Base-by-base conservation (phyloP, 2,329 filamentous ascomycete genomes). In the Fusarium burgessii region DNA sequence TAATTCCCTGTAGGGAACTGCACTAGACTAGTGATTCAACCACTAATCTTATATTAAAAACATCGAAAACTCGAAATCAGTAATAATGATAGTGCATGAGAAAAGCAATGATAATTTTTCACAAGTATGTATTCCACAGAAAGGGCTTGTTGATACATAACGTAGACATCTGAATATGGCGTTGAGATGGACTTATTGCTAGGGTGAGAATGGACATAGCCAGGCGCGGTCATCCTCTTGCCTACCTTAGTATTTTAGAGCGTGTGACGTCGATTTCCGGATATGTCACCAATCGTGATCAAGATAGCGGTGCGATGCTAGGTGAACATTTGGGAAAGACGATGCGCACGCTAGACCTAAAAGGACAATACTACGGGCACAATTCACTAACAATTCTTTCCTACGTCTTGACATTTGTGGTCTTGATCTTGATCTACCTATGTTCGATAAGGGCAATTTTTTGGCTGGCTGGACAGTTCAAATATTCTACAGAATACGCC, bases 331-430 rank as follows among this genome's bases (percentile, higher is more conserved):
- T 32, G 47, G 11, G 23, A 35, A 38, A 20, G n/a, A 35, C 46
- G 17, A 52, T 47, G 14, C 10, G 6, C 25, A 36, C 52, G 54
- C 70, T 70, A 72, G 51, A 58, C 69, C 56, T 43, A 61, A 68
- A 50, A 41, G 32, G 20, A 45, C 25, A 27, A 12, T 25, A 29
- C 55, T 29, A 47, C 27, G 52, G 54, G 64, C 65, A 68, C 65
- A 68, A 68, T 68, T 58, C 64, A 68, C 65, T 68, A 68, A 68
- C 65, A 68, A 51, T 58, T 70, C 68, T 63, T 65, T 54, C 58
- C 38, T 41, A 47, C 27, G 43, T 54, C 58, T 49, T 50, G 18
- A 58, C 50, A 55, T 47, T 54, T 57, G 43, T 14, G 32, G 40
- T 36, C 43, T 64, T 29, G 33, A 25, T 36, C 43, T 64, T 29